Evolutionary conservation across 2,329 filamentous ascomycete genomes (phyloP), one percentile per base, ranked within the genome.

Genomic region (Colletotrichum simmondsii): DNA sequence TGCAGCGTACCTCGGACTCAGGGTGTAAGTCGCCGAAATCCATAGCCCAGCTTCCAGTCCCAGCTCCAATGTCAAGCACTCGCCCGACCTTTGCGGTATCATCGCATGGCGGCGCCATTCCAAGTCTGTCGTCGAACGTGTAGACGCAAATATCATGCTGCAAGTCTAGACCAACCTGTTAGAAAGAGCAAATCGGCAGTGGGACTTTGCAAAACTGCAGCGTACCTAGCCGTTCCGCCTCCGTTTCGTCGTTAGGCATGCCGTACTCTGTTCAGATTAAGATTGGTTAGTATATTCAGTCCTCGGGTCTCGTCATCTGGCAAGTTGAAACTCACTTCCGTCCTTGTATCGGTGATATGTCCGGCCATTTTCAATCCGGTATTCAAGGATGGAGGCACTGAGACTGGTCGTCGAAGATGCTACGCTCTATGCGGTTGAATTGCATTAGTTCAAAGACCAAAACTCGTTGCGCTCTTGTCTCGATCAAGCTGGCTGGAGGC

Each of bases 91-190:
- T 30, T 10, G 78, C 64, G 10, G 68, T 70, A 7, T 66, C 75
- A 4, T 70, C 58, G 49, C 65, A 67, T 30, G 59, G 68, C 14
- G 63, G 59, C 6, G 68, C 53, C 2, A 65, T n/a, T n/a, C 72
- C 69, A 4, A 63, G 72, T 35, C 30, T 57, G 16, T 65, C 68
- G 42, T 83, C 79, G 54, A 86, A 82, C 35, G 86, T 75, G 61
- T 87, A 71, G 56, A 84, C 86, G 77, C 86, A 85, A 76, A 90
- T 84, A 75, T 88, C 84, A 77, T 90, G 87, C 76, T 89, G 87
- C 74, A 87, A 79, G 72, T 90, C 87, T 78, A 4, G 11, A 16
- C 5, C n/a, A 30, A 11, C 4, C 2, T 37, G 6, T 26, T 35
- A 49, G 26, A 24, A 32, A 64, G 46, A 52, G 16, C 28, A 26